phyloP scores from a whole-genome alignment of 441 rosid genomes.

The Pelargonium myrrhifolium region DNA sequence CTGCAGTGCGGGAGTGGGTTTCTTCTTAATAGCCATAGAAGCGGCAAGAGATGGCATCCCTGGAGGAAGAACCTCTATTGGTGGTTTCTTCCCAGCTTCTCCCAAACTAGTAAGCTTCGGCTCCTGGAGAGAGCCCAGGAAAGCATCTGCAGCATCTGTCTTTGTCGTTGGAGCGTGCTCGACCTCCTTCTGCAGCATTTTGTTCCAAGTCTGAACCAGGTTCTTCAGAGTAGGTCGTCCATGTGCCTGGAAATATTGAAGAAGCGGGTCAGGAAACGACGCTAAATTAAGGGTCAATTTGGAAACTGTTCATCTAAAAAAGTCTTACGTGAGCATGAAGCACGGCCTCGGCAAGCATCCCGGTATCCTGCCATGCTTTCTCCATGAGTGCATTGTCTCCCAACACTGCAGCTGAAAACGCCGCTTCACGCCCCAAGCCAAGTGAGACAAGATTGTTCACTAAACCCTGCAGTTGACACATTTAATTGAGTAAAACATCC shows the following conservation, averaged over 20 bases:
- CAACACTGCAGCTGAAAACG: constrained; percentile 87
- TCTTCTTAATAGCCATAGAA: constrained; percentile 64
- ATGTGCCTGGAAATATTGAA: constrained; percentile 62
- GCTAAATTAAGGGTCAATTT: not conserved
- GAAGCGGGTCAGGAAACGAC: constrained; percentile 11
- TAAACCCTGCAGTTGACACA: constrained; percentile 49
- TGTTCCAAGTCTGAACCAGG: constrained; percentile 89
- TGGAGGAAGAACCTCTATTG: constrained; percentile 87
- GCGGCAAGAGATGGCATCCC: constrained; percentile 88
- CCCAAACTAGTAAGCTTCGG: constrained; percentile 81
- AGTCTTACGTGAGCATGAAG: constrained; percentile 86
- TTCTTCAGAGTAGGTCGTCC: constrained; percentile 86
- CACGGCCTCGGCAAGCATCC: constrained; percentile 97
- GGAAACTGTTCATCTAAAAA: not conserved
- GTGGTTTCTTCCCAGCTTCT: constrained; percentile 77
- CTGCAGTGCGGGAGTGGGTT: constrained; percentile 38
- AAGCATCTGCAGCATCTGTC: constrained; percentile 88
- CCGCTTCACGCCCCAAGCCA: constrained; percentile 93
- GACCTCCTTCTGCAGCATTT: constrained; percentile 75
- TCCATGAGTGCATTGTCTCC: constrained; percentile 98
- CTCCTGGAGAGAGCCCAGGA: constrained; percentile 88
- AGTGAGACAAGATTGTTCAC: constrained; percentile 75
- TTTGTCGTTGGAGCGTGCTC: constrained; percentile 61
- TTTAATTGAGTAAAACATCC: not conserved
- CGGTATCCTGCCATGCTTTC: constrained; percentile 97